Percentiles rank a stretch among this genome's conserved stretches.
Conservation (phyloP, 768 basidiomycete genomes). For the Phanerochaete sordida region DNA sequence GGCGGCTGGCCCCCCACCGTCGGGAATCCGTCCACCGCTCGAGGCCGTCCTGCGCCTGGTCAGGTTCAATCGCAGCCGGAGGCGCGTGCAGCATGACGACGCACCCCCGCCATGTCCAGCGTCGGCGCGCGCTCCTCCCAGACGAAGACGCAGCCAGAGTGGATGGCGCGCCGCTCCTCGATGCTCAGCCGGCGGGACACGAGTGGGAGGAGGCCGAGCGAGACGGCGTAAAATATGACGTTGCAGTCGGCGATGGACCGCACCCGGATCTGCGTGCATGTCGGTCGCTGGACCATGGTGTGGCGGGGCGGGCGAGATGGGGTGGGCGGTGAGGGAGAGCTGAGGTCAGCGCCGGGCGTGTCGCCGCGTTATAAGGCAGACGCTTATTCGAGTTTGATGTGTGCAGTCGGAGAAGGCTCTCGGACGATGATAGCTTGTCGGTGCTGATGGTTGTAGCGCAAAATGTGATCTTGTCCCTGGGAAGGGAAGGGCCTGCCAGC, state of each 20-base stretch:
- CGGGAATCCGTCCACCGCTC: conserved; percentile 76
- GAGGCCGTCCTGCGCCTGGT: conserved; percentile 53
- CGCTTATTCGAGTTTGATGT: neutral
- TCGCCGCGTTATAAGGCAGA: neutral
- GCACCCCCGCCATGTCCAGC: conserved; percentile 62
- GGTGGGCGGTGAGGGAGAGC: neutral
- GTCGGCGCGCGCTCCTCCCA: conserved; percentile 80
- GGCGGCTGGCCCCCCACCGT: conserved; percentile 51
- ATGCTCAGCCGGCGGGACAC: conserved; percentile 70
- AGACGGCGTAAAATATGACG: conserved; percentile 72
- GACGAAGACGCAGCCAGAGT: conserved; percentile 70
- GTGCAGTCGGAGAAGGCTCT: neutral
- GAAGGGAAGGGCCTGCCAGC: neutral
- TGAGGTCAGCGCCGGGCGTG: neutral
- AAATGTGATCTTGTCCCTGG: conserved; percentile 1
- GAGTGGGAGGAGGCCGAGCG: conserved; percentile 54
- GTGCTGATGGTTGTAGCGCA: conserved; percentile 5
- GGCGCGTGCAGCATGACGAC: conserved; percentile 16
- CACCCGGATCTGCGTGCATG: conserved; percentile 61
- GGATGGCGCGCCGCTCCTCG: conserved; percentile 67
- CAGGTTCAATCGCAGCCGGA: neutral
- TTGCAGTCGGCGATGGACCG: conserved; percentile 65
- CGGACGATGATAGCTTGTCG: neutral
- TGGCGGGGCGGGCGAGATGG: neutral
- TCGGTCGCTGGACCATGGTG: conserved; percentile 59